These are phyloP conservation scores for Chaetomiaceae sp. DNA, from an alignment of 2,329 filamentous ascomycete genomes.

Conservation along the genomic window DNA sequence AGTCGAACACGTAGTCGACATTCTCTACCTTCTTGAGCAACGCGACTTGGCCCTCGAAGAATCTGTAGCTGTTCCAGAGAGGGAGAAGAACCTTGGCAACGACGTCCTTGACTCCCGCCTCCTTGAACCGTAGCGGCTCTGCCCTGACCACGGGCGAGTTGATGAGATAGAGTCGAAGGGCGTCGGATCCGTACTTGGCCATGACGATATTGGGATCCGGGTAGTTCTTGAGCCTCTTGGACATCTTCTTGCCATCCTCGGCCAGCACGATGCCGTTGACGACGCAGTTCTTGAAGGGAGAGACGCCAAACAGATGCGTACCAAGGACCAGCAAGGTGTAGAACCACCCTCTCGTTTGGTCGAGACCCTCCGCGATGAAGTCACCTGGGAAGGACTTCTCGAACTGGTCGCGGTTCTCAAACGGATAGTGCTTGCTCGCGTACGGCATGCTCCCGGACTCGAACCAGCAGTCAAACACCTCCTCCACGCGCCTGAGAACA, in stretches of 20 bases:
- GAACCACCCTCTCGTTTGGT: conserved; percentile 96
- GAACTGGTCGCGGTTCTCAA: conserved; percentile 79
- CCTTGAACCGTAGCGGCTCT: conserved; percentile 86
- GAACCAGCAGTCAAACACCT: conserved; percentile 94
- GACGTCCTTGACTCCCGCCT: conserved; percentile 87
- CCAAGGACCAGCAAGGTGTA: conserved; percentile 87
- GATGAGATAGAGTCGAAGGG: conserved; percentile 89
- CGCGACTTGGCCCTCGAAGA: conserved; percentile 83
- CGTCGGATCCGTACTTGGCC: conserved; percentile 83
- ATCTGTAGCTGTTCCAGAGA: conserved; percentile 95
- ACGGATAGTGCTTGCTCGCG: conserved; percentile 84
- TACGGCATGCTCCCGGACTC: conserved; percentile 97
- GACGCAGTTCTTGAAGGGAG: conserved; percentile 93
- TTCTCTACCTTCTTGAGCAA: conserved; percentile 80
- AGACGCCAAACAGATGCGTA: conserved; percentile 75
- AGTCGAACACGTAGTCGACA: conserved; percentile 72
- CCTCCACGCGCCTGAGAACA: conserved; percentile 69
- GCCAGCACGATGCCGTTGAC: conserved; percentile 92
- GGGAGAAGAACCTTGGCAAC: conserved; percentile 86
- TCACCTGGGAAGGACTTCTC: conserved; percentile 79
- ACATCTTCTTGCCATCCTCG: conserved; percentile 98
- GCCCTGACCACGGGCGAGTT: conserved; percentile 93
- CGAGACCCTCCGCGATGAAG: conserved; percentile 82
- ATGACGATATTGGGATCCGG: conserved; percentile 81
- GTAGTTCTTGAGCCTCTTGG: conserved; percentile 93